phyloP scores from a whole-genome alignment of 305 asterid genomes.

The Fraxinus baroniana region DNA sequence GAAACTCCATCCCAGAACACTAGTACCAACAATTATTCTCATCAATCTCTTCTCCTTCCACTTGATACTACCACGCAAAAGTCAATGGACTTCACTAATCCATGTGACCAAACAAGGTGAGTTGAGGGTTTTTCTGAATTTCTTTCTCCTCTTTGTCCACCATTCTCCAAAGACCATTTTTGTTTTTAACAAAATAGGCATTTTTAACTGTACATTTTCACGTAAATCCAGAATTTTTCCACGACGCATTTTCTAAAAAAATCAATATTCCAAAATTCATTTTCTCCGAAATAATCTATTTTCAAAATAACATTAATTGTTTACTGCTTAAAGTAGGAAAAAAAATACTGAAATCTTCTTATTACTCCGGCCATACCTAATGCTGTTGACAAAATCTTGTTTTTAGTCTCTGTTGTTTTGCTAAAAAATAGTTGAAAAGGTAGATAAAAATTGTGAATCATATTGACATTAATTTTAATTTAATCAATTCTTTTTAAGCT shows the following conservation, averaged over 20 bases:
- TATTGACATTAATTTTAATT: too few species aligned
- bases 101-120: conserved; percentile 44
- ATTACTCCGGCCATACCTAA: neutral
- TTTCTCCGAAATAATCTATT: too few species aligned
- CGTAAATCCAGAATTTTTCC: too few species aligned
- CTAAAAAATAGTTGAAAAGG: neutral
- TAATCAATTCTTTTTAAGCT: too few species aligned
- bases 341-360: neutral
- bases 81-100: neutral
- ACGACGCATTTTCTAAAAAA: too few species aligned
- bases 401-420: too few species aligned
- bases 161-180: too few species aligned
- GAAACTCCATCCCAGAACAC: conserved; percentile 76
- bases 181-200: too few species aligned
- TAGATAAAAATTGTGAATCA: too few species aligned
- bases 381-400: neutral
- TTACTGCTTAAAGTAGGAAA: neutral
- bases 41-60: neutral
- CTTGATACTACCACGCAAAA: neutral
- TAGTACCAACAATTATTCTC: neutral
- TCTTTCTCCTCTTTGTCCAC: neutral
- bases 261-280: too few species aligned
- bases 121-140: neutral
- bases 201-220: too few species aligned
- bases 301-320: too few species aligned